phyloP scores from a whole-genome alignment of 768 basidiomycete species.

The Termitomyces sp. region DNA sequence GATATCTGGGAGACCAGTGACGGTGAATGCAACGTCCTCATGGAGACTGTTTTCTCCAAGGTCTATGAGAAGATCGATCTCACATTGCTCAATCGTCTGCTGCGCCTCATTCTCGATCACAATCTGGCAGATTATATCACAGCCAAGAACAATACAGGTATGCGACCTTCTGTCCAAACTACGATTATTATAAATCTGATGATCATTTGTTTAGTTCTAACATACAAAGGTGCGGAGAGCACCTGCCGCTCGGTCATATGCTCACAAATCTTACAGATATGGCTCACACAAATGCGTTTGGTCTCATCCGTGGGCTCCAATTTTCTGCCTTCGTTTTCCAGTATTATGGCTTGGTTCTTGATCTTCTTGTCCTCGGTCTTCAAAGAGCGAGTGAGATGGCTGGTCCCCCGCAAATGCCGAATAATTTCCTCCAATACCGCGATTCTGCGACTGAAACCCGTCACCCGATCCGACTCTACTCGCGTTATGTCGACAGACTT shows the following conservation, averaged over 20 bases:
- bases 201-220: slow-evolving; percentile 45
- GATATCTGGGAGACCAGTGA: slow-evolving; percentile 99
- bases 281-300: slow-evolving; percentile 97
- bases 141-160: slow-evolving; percentile 93
- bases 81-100: slow-evolving; percentile 89
- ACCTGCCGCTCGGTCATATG: background rate
- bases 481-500: slow-evolving; percentile 91
- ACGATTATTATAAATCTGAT: background rate
- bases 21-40: slow-evolving; percentile 96
- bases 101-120: slow-evolving; percentile 96
- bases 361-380: slow-evolving; percentile 93
- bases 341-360: slow-evolving; percentile 94
- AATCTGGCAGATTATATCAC: slow-evolving; percentile 99
- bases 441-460: slow-evolving; percentile 93
- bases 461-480: slow-evolving; percentile 97
- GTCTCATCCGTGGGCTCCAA: slow-evolving; percentile 94
- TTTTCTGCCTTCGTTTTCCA: slow-evolving; percentile 99
- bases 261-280: slow-evolving; percentile 46
- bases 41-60: slow-evolving; percentile 97
- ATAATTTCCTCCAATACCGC: slow-evolving; percentile 97
- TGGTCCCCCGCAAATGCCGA: slow-evolving; percentile 94
- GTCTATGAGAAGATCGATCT: slow-evolving; percentile 99
- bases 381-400: slow-evolving; percentile 99
- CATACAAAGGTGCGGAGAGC: slow-evolving; percentile 63
- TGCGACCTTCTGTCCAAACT: slow-evolving; percentile 7